Evolutionary conservation across 441 rosid genomes (phyloP), one percentile per base, ranked within the genome.

Genomic region (Macaranga tanarius): DNA sequence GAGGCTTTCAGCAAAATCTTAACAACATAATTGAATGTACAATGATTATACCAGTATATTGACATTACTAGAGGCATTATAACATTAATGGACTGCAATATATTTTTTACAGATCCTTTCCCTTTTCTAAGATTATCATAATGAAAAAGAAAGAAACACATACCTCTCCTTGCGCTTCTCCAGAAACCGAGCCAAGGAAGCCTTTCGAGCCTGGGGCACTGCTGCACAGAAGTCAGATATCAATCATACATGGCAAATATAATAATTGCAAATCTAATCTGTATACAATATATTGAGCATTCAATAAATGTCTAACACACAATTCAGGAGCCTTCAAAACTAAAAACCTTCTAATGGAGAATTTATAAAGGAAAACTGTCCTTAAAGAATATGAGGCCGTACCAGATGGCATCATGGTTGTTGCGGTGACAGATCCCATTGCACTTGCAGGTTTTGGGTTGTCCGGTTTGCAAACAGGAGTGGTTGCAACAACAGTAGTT

Each of bases 111-210:
- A 15, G 40, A 58, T 40, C 12, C 2, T 40, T 56, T 2, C 62
- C 48, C 28, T 55, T 44, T n/a, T 28, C 10, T 34, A 65, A 56
- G 13, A 44, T 3, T 48, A 65, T 47, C 17, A 38, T 26, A 59
- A 34, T 2, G 52, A 5, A 55, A 0, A 28, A 55, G 2, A 26
- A 51, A 9, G 38, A 76, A 11, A 50, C 40, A 23, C 7, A 1
- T 61, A 89, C 98, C 95, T 93, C 83, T 90, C 93, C 81, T 89
- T 93, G 82, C 99, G 96, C 83, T 90, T 92, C 87, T 95, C 97
- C 84, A 95, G 80, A 84, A 95, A 95, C 63, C 92, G 80, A 77
- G 97, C 97, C 82, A 94, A 77, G 10, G 99, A 94, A 31, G 97
- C 99, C 79, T 89, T 86, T 2, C 96, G 92, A 67, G 91, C 91